phyloP scores from a whole-genome alignment of 768 basidiomycete species.

The Agrocybe chaxingu region DNA sequence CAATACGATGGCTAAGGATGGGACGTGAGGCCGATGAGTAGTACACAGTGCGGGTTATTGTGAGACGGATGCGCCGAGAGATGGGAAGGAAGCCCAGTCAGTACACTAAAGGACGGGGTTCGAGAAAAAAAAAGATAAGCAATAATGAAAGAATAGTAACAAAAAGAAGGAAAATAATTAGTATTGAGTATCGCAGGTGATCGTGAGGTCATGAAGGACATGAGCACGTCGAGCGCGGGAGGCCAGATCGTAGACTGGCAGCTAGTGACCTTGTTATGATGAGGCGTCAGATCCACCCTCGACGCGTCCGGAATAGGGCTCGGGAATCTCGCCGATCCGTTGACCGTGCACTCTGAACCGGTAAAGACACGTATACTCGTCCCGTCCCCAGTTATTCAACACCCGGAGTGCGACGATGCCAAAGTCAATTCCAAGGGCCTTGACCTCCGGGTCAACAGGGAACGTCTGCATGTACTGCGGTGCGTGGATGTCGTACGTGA shows the following conservation, averaged over 20 bases:
- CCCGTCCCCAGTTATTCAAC: constrained; percentile 83
- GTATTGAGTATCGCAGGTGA: not conserved
- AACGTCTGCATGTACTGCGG: constrained; percentile 74
- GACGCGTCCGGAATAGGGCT: constrained; percentile 29
- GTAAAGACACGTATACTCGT: constrained; percentile 86
- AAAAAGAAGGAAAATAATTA: constrained; percentile 5
- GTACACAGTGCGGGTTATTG: constrained; percentile 8
- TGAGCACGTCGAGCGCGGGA: constrained; percentile 5
- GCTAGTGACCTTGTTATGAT: not conserved
- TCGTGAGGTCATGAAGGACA: constrained; percentile 4
- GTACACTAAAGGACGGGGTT: constrained; percentile 5
- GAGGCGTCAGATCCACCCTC: not conserved
- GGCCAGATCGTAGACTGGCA: not conserved
- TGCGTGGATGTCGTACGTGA: constrained; percentile 62
- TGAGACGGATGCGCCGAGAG: constrained; percentile 15
- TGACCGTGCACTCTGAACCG: constrained; percentile 79
- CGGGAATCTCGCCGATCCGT: constrained; percentile 38
- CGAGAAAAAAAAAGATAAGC: constrained; percentile 6
- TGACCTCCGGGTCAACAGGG: constrained; percentile 65
- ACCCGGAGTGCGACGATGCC: constrained; percentile 80
- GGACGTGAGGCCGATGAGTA: too few relatives aligned
- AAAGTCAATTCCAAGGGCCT: constrained; percentile 74
- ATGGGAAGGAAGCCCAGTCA: constrained; percentile 9
- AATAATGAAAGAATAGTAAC: constrained; percentile 8
- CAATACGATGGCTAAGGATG: constrained; percentile 9